Percentiles rank a stretch among this genome's conserved stretches.
phyloP scores from a whole-genome alignment of 2,329 filamentous ascomycete genomes.

The Pseudogymnoascus sp. region DNA sequence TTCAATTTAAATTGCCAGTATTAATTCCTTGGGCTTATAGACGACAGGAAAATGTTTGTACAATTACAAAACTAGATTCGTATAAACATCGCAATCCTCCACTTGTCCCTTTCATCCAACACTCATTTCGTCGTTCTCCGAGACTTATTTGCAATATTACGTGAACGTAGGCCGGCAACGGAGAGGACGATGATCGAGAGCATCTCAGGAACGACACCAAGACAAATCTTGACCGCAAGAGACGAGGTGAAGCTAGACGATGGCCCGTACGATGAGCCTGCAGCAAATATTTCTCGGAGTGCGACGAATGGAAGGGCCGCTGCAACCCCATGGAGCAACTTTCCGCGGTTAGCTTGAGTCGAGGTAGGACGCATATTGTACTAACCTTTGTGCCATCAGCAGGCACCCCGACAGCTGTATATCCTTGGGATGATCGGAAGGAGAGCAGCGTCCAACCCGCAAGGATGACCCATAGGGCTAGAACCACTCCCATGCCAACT shows the following conservation, averaged over 20 bases:
- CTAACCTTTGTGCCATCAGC: neutral
- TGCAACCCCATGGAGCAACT: neutral
- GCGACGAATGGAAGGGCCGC: neutral
- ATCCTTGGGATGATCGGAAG: neutral
- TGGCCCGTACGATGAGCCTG: neutral
- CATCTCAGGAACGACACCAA: neutral
- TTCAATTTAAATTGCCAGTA: no score
- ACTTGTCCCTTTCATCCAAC: neutral
- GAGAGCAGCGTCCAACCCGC: neutral
- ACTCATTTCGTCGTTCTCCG: neutral
- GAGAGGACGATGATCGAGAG: neutral
- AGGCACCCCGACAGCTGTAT: neutral
- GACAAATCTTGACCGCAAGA: neutral
- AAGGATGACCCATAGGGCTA: neutral
- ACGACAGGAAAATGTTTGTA: no score
- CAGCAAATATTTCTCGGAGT: conserved; percentile 3
- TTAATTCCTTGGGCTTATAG: no score
- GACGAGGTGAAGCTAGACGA: neutral
- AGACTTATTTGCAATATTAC: neutral
- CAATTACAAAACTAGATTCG: no score
- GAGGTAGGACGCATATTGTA: neutral
- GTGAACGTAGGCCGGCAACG: neutral
- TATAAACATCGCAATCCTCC: neutral
- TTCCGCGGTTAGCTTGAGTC: neutral
- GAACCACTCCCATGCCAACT: neutral